Percentiles rank a stretch among this genome's conserved stretches.
Conservation (phyloP, 345 rosid species). For the Iberis pinnata region DNA sequence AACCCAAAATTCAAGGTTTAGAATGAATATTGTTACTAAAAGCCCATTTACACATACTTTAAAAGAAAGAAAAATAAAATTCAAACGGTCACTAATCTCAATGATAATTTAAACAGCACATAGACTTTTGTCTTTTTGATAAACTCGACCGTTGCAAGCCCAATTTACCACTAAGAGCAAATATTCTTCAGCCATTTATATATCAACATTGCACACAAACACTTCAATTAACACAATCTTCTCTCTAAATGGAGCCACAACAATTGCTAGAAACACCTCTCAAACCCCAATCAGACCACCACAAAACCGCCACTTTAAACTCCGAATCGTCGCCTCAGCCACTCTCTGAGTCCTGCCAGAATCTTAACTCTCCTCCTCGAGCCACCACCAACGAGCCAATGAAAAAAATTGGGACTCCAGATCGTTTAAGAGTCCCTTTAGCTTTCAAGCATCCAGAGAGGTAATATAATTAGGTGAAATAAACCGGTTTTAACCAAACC, state of each 20-base stretch:
- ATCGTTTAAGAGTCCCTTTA: conserved; percentile 59
- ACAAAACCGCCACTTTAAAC: conserved; percentile 16
- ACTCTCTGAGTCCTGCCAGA: neutral
- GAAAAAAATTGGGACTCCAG: conserved; percentile 51
- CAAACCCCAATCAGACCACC: conserved; percentile 17
- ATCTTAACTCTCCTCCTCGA: conserved; percentile 24
- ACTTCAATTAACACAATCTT: neutral
- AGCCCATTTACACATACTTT: too few species aligned
- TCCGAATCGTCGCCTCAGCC: conserved; percentile 20
- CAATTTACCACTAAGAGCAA: conserved; percentile 22
- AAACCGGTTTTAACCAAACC: conserved; percentile 2
- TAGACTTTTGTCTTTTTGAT: conserved; percentile 1
- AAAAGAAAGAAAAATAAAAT: neutral
- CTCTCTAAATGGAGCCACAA: conserved; percentile 33
- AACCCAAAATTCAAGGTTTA: too few species aligned
- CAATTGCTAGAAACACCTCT: conserved; percentile 28
- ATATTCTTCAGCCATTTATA: neutral
- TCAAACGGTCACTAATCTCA: conserved; percentile 19
- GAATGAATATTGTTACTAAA: too few species aligned
- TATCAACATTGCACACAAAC: neutral
- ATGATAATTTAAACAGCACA: neutral
- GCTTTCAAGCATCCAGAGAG: conserved; percentile 77
- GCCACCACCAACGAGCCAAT: conserved; percentile 36
- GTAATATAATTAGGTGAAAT: conserved; percentile 14
- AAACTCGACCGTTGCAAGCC: conserved; percentile 44